Base-by-base conservation (phyloP, 331 rosid genomes). In the Erythrophleum ivorense region DNA sequence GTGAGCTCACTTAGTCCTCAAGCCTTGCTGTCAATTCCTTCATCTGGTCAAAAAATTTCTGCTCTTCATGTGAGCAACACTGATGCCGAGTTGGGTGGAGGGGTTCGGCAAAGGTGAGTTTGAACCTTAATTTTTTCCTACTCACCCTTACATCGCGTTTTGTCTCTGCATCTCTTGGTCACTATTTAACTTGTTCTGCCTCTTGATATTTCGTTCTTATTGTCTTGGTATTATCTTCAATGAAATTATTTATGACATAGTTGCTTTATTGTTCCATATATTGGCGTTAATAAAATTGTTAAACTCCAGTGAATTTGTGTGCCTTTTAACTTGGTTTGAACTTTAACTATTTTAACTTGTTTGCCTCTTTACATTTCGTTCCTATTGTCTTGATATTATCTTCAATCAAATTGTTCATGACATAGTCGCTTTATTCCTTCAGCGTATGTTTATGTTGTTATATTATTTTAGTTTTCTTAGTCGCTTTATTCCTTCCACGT, bases 11-110 rank as follows among this genome's bases (percentile, higher is more conserved):
- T 87, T 9, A 85, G 41, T 71, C 90, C 98, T 60, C 97, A 89
- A 38, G 87, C 97, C 82, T 70, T 94, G 66, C 62, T 78, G 6
- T 91, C 97, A 75, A 84, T 94, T 77, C 50, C 96, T 77, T 84
- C 74, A 7, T 63, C 86, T 58, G 98, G 92, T 64, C 82, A 66
- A 34, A 90, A 86, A 88, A 75, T 96, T 77, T 88, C 90, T 15
- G 98, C 99, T 62, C 94, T 96, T 63, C 97, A 94, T 80, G 91
- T 96, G 76, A 87, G 88, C 68, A 92, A 96, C 87, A 88, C 92
- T 10, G 99, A 96, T 76, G 94, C 97, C 19, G 99, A 96, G 79
- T 79, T 90, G 49, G 95, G 99, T 65, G 99, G 99, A 45, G 99
- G 99, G 18, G 92, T 96, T 80, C 86, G 99, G 33, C 93, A 94